Conservation (phyloP, 306 rosid genomes). For the Citrullus colocynthis region DNA sequence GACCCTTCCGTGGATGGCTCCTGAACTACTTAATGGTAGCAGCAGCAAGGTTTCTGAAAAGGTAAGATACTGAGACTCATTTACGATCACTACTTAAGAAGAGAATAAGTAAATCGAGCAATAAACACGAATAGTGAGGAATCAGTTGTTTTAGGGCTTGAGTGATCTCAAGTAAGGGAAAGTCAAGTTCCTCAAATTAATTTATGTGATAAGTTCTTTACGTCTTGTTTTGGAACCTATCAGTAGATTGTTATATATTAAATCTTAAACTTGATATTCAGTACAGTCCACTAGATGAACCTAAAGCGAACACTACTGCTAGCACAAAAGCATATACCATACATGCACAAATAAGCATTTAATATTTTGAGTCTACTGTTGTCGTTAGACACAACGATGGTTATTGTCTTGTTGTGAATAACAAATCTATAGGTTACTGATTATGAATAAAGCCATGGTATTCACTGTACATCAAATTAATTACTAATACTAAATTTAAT, state of each 20-base stretch:
- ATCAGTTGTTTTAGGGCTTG: too few species aligned
- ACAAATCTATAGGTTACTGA: not conserved
- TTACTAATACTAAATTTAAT: not conserved
- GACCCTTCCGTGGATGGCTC: slow-evolving; percentile 95
- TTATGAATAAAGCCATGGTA: not conserved
- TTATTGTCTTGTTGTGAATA: not conserved
- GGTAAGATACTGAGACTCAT: slow-evolving; percentile 23
- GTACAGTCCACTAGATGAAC: too few species aligned
- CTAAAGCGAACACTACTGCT: too few species aligned
- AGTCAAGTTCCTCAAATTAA: too few species aligned
- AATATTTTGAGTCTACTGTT: not conserved
- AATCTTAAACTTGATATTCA: too few species aligned
- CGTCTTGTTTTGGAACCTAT: too few species aligned
- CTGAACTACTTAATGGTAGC: slow-evolving; percentile 77
- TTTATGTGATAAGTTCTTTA: too few species aligned
- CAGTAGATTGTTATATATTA: too few species aligned
- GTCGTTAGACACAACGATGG: not conserved
- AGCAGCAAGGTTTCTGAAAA: slow-evolving; percentile 88
- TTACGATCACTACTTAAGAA: not conserved
- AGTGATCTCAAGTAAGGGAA: too few species aligned
- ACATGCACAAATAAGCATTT: too few species aligned
- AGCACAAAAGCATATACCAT: too few species aligned
- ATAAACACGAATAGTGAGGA: not conserved
- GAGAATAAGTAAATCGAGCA: not conserved
- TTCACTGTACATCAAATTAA: not conserved